Base-by-base conservation (phyloP, 2,329 filamentous ascomycete species). In the Sphaerulina musiva region DNA sequence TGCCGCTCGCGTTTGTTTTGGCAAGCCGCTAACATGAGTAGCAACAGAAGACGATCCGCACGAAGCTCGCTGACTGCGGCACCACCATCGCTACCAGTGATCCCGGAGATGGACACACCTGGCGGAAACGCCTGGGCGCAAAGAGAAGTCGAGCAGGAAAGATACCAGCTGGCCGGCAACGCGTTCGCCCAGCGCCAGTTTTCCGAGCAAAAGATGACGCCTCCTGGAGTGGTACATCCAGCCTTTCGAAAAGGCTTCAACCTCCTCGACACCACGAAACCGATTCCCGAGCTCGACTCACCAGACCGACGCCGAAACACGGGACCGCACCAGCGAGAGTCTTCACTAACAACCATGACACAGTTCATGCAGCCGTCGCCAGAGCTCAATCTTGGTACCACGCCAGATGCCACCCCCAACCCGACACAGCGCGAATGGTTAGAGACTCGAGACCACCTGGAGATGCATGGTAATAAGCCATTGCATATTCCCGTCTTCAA, bases 341-440 rank as follows among this genome's bases (percentile, higher is more conserved):
- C 62, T 1, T 45, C 57, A 38, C 34, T 58, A 14, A 68, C 66
- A 7, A 65, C 64, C 14, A 62, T 69, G 60, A 61, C 62, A 5
- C 54, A 60, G 6, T 64, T 68, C 52, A 55, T 67, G 51, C 56
- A 59, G 39, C 54, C 57, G 8, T 59, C 59, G 32, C 57, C 61
- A 5, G 50, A 53, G 42, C 55, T 68, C 9, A 59, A 68, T 38
- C 62, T 69, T 7, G 51, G 39, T 56, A 59, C 12, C 55, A 68
- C 38, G 62, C 70, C 42, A 51, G 52, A 59, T 12, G 31, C 39
- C 23, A 58, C 59, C 6, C 59, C 59, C 2, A 32, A 65, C 39
- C 68, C 66, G 11, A 75, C 74, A 1, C 59, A 60, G 9, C 69
- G 74, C 51, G 72, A 63, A 11, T 62, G 64, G 39, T 70, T 76